Evolutionary conservation across 768 basidiomycete genomes (phyloP).

Genomic region (Podaxis mareebaensis): DNA sequence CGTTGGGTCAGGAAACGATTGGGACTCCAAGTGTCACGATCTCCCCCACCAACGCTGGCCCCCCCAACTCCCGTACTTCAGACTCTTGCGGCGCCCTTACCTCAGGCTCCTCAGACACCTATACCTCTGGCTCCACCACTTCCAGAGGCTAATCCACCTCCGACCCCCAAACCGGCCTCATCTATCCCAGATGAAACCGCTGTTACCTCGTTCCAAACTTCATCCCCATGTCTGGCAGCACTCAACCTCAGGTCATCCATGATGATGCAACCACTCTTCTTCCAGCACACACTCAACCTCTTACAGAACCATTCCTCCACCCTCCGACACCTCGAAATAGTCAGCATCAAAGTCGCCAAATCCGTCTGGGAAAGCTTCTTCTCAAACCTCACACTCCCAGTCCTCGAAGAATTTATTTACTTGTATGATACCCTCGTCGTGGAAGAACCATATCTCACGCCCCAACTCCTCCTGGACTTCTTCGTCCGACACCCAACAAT

Average conservation of each 20-base stretch:
- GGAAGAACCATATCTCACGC: neutral
- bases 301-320: neutral
- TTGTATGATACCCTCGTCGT: neutral
- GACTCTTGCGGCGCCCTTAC: neutral
- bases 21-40: neutral
- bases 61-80: neutral
- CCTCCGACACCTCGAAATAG: slow-evolving; percentile 1
- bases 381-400: neutral
- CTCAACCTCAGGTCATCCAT: slow-evolving; percentile 1
- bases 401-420: neutral
- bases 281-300: slow-evolving; percentile 7
- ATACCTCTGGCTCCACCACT: neutral
- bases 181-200: neutral
- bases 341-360: neutral
- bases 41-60: neutral
- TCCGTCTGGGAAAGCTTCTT: neutral
- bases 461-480: neutral
- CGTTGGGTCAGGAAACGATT: slow-evolving; percentile 4
- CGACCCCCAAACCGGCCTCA: neutral
- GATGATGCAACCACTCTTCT: slow-evolving; percentile 5
- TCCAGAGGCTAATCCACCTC: neutral
- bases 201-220: neutral
- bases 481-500: slow-evolving; percentile 3
- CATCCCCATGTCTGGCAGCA: neutral
- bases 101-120: neutral